phyloP scores from a whole-genome alignment of 2,329 filamentous ascomycete species.

The Hypomyces perniciosus region DNA sequence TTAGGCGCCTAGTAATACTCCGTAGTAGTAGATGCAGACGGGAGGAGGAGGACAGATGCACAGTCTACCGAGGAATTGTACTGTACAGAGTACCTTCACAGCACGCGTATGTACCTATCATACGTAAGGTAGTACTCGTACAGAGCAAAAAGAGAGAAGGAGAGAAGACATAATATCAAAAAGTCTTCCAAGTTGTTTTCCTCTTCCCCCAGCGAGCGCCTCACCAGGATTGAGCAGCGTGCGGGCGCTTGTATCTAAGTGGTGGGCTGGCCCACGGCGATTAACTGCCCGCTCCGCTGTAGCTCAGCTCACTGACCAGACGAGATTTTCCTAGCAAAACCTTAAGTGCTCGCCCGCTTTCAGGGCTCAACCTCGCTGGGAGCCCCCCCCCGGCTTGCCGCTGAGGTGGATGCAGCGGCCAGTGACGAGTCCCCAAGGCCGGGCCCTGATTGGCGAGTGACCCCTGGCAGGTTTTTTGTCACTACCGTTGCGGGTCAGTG shows the following conservation, averaged over 20 bases:
- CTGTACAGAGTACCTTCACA: conserved; percentile 2
- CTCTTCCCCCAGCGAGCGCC: no score
- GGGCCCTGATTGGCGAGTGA: background rate
- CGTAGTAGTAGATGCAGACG: conserved; percentile 4
- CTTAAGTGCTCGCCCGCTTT: background rate
- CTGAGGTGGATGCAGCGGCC: background rate
- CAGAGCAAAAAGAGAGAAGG: background rate
- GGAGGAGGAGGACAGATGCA: background rate
- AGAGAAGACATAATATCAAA: no score
- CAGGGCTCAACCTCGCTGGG: background rate
- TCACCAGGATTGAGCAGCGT: no score
- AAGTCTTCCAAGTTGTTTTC: no score
- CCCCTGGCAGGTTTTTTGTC: background rate
- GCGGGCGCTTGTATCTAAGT: no score
- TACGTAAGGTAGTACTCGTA: no score
- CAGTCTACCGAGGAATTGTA: background rate
- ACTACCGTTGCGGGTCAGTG: background rate
- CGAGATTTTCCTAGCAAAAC: background rate
- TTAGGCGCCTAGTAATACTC: conserved; percentile 6
- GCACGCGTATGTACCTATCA: conserved; percentile 2
- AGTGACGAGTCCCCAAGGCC: background rate
- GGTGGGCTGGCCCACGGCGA: no score
- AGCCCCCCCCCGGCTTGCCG: background rate
- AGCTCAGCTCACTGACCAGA: no score
- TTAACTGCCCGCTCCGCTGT: no score